phyloP scores from a whole-genome alignment of 2,329 filamentous ascomycete species.

The Delphinella strobiligena region DNA sequence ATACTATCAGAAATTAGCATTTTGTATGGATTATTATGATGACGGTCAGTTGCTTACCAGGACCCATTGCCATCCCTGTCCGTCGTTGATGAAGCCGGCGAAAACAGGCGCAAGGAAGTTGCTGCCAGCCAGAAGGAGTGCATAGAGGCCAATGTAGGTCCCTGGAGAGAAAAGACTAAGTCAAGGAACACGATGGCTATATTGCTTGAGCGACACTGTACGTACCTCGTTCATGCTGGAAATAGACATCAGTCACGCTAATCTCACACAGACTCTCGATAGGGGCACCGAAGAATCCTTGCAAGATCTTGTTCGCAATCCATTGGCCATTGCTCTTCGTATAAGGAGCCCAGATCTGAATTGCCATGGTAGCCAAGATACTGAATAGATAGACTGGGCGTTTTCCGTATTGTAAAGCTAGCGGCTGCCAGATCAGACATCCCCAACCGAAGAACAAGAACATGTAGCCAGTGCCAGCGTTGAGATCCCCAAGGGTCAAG shows the following conservation, averaged over 20 bases:
- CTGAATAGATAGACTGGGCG: constrained; percentile 36
- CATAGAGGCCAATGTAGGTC: constrained; percentile 18
- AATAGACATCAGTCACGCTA: constrained; percentile 17
- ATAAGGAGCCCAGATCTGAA: constrained; percentile 33
- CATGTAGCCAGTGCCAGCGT: constrained; percentile 40
- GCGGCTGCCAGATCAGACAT: constrained; percentile 39
- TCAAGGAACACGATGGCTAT: too few relatives aligned
- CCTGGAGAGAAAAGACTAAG: too few relatives aligned
- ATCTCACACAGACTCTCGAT: constrained; percentile 36
- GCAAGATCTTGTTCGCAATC: constrained; percentile 33
- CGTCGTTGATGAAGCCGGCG: constrained; percentile 38
- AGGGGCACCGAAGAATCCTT: constrained; percentile 36
- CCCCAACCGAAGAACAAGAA: constrained; percentile 42
- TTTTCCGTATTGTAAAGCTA: constrained; percentile 42
- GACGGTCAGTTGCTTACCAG: constrained; percentile 24
- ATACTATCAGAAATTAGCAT: too few relatives aligned
- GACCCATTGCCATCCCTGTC: constrained; percentile 38
- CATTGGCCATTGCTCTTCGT: constrained; percentile 33
- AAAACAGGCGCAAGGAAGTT: constrained; percentile 36
- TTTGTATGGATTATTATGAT: not conserved
- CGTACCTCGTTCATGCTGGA: constrained; percentile 18
- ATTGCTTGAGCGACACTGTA: too few relatives aligned
- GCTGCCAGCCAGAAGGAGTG: constrained; percentile 27
- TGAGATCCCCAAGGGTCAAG: constrained; percentile 32
- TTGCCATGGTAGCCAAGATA: constrained; percentile 26